Base-by-base conservation (phyloP, 352 stramenopile genomes). In the Blastocystis sp. region DNA sequence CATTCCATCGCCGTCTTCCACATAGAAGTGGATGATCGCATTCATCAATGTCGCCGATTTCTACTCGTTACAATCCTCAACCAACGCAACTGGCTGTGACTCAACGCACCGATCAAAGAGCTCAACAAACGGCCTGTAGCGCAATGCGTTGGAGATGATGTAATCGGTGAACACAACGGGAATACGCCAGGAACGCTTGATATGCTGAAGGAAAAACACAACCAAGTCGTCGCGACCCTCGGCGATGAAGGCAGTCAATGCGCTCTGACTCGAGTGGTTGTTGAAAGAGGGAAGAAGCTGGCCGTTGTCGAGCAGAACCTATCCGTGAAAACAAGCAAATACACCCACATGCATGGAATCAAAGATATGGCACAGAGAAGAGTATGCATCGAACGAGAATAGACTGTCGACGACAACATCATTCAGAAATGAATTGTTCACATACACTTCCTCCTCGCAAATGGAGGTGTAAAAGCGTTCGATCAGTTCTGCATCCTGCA, bases 401-500 rank as follows among this genome's bases (percentile, higher is more conserved):
- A 81, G 40, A n/a, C 69, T 63, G 21, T 81, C 69, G 9, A 81
- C 36, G 11, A 81, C 69, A 40, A 81, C 24, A 38, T 81, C 69
- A 51, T 81, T 81, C 32, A 81, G 34, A 61, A 81, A 81, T 1
- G 69, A 34, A 64, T 81, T 81, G 53, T 81, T 81, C 44, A 81
- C 69, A 64, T 81, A 81, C 4, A 81, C 56, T 11, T 64, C 69
- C 48, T 81, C 69, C 24, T 81, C 48, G n/a, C 69, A 81, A 18
- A 64, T 61, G n/a, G 44, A 40, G 0, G 18, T 29, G 46, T 81
- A 81, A 14, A 81, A 61, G 7, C 40, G 21, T 27, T 81, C 69
- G 40, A 81, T 81, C 14, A 81, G 53, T 40, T 59, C 32, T 40
- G 69, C n/a, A n/a, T 81, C 51, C 18, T 36, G 27, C 18, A 81